Base-by-base conservation (phyloP, 192 early-diverging fungal species). In the Glomus cerebriforme region DNA sequence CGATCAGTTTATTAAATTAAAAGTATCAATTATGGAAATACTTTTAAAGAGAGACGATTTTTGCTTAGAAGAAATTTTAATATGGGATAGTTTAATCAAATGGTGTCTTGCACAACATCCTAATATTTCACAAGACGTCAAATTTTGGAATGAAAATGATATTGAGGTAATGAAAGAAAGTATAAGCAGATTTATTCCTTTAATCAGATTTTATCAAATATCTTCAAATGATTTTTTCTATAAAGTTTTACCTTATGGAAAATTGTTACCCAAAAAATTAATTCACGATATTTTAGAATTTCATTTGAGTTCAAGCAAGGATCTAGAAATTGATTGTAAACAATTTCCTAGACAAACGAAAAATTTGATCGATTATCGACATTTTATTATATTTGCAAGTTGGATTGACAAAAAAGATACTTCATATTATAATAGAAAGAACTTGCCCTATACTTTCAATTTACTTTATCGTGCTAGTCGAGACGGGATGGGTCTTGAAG, bases 61-160 rank as follows among this genome's bases (percentile, higher is more conserved):
- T 15, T 2, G n/a, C 15, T 24, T 74, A 15, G 15, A 49, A 35
- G 73, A 74, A 74, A 32, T 58, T 22, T 12, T 13, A 0, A 74
- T 74, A 2, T 74, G 73, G 73, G 24, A 74, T 1, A n/a, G 8
- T 7, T 19, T 60, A 17, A 19, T 74, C 12, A 74, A 74, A 35
- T 74, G 73, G 73, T 9, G 12, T 2, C 10, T 32, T 12, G 58
- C 15, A 5, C 13, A 59, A 59, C 1, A n/a, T 4, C 12, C 37
- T 3, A 26, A n/a, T n/a, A n/a, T n/a, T n/a, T n/a, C n/a, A n/a
- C n/a, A n/a, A n/a, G n/a, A n/a, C n/a, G n/a, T n/a, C n/a, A n/a
- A n/a, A n/a, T n/a, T n/a, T 0, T 32, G 29, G 9, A 67, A 1
- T 1, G 9, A 34, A 22, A 29, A 67, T 0, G 6, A 31, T 3